phyloP scores from a whole-genome alignment of 73 alveolate species.

The Uronychia binucleata region DNA sequence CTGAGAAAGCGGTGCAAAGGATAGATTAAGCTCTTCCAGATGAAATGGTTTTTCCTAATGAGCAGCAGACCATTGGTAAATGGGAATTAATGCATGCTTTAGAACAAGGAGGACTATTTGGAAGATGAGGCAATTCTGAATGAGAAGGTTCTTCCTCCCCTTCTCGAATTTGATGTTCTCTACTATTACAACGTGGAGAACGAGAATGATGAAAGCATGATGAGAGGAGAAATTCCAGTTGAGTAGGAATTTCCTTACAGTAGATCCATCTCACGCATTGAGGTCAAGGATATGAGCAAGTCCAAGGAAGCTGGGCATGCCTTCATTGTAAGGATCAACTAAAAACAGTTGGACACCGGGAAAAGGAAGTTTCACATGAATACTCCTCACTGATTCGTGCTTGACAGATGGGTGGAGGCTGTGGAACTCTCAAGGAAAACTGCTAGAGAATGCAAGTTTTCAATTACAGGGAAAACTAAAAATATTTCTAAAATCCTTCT shows the following conservation, averaged over 20 bases:
- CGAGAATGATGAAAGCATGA: slow-evolving; percentile 65
- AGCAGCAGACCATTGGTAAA: slow-evolving; percentile 71
- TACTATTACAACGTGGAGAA: slow-evolving; percentile 61
- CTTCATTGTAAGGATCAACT: slow-evolving; percentile 40
- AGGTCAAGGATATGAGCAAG: slow-evolving; percentile 74
- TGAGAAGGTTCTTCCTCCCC: slow-evolving; percentile 79
- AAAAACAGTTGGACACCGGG: slow-evolving; percentile 56
- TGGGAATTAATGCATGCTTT: background rate
- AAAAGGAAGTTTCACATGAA: slow-evolving; percentile 72
- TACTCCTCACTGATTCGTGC: slow-evolving; percentile 58
- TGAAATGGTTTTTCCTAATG: slow-evolving; percentile 78
- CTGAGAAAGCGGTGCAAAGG: slow-evolving; percentile 82
- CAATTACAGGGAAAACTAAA: slow-evolving; percentile 70
- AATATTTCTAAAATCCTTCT: slow-evolving; percentile 48
- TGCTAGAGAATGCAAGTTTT: slow-evolving; percentile 53
- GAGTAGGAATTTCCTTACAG: background rate
- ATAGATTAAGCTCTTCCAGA: slow-evolving; percentile 66
- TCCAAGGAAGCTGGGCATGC: slow-evolving; percentile 82
- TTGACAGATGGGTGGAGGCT: slow-evolving; percentile 72
- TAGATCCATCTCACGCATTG: slow-evolving; percentile 56
- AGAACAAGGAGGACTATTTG: slow-evolving; percentile 31
- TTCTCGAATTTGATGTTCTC: slow-evolving; percentile 74
- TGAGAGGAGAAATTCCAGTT: slow-evolving; percentile 63
- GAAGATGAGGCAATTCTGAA: slow-evolving; percentile 67
- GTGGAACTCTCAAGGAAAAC: slow-evolving; percentile 60